Evolutionary conservation across 331 rosid species (phyloP), one percentile per base, ranked within the genome.

Genomic region (Acacia concinna): DNA sequence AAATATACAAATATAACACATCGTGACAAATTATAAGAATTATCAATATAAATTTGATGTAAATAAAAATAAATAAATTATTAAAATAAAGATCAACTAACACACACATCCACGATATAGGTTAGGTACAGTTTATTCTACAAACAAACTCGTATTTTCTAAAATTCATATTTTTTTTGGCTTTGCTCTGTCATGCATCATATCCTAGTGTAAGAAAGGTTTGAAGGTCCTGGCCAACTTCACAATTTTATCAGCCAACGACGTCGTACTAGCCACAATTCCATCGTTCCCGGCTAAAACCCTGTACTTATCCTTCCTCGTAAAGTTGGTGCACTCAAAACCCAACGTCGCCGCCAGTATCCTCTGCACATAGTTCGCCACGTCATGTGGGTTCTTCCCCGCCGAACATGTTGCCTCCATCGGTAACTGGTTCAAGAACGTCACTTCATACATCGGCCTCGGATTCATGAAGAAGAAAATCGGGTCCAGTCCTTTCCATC

Each of bases 391-490:
- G 74, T 89, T 91, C 75, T 90, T 93, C 8, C 99, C 99, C 0
- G 94, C 74, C 0, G 99, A 84, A 63, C 99, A 95, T 4, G 99
- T 95, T 2, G 99, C 98, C 52, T 95, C 98, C 10, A 54, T 59
- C 27, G 99, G 99, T 78, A 95, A 69, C 77, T 95, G 97, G 87
- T 89, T 95, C 80, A 95, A 68, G 86, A 95, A 91, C 2, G 98
- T 95, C 1, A 93, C 96, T 91, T 95, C 99, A n/a, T 93, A 95
- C 27, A 90, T 85, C 1, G 99, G 98, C 52, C 90, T 78, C 2
- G 99, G 99, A 76, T 95, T 95, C 99, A 95, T 95, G 88, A 95
- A 91, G 90, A 91, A 95, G 88, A 91, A 95, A 15, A 95, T 66
- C 0, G 98, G 93, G 77, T 93, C 99, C 86, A 93, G 49, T 2